phyloP scores from a whole-genome alignment of 2,329 filamentous ascomycete genomes.

The Aphanocladium album region DNA sequence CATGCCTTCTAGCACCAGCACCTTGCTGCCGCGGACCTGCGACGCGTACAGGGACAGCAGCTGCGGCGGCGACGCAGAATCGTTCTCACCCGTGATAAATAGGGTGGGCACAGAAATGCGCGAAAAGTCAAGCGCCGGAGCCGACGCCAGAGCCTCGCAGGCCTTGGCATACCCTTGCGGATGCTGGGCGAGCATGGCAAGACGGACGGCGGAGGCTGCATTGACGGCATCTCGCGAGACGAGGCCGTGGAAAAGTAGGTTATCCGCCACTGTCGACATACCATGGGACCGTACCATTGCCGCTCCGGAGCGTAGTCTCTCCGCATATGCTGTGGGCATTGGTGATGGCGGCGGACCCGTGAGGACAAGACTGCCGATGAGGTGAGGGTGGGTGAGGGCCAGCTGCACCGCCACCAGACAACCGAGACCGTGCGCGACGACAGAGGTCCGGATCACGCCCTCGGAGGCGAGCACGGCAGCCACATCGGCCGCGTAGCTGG shows the following conservation, averaged over 20 bases:
- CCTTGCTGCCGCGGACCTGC: constrained; percentile 23
- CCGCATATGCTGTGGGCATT: constrained; percentile 32
- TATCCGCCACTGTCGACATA: not conserved
- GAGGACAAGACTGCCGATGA: constrained; percentile 41
- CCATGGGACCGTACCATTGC: not conserved
- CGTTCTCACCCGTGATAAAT: not conserved
- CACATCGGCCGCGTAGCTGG: constrained; percentile 39
- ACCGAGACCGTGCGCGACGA: constrained; percentile 49
- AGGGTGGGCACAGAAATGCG: constrained; percentile 28
- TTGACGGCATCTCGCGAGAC: constrained; percentile 27
- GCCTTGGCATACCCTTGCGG: constrained; percentile 52
- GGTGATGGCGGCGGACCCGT: constrained; percentile 44
- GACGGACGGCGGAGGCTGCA: too few relatives aligned
- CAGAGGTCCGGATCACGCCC: constrained; percentile 28
- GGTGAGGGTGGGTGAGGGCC: constrained; percentile 31
- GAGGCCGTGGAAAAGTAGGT: constrained; percentile 22
- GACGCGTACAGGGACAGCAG: constrained; percentile 19
- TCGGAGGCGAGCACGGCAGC: constrained; percentile 31
- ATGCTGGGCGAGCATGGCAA: constrained; percentile 39
- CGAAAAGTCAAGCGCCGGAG: constrained; percentile 29
- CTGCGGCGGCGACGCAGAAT: not conserved
- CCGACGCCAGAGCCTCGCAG: constrained; percentile 41
- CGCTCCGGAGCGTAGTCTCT: constrained; percentile 21
- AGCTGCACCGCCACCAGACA: constrained; percentile 43
- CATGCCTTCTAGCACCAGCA: constrained; percentile 33